Conservation (phyloP, 2,329 filamentous ascomycete species). For the Microsporum ferrugineum region DNA sequence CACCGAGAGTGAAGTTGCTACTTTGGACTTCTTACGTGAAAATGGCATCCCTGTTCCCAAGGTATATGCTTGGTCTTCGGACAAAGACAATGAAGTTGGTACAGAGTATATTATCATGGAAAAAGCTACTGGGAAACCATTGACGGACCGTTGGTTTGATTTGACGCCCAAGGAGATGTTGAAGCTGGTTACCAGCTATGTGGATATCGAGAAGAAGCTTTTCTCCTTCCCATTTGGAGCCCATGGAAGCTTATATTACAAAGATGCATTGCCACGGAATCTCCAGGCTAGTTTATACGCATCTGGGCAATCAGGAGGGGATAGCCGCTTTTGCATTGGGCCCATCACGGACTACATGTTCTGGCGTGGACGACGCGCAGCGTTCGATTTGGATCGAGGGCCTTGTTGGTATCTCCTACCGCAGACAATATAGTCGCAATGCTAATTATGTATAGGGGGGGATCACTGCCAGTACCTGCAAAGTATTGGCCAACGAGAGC, state of each 20-base stretch:
- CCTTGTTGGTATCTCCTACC: background rate
- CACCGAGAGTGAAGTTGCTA: conserved; percentile 28
- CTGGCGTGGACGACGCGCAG: conserved; percentile 10
- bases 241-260: conserved; percentile 11
- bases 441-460: conserved; percentile 5
- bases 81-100: conserved; percentile 26
- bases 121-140: conserved; percentile 21
- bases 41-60: conserved; percentile 27
- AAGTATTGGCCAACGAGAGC: conserved; percentile 7
- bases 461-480: conserved; percentile 7
- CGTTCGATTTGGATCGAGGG: conserved; percentile 6
- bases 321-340: conserved; percentile 14
- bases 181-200: conserved; percentile 14
- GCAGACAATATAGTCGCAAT: conserved; percentile 5
- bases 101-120: conserved; percentile 35
- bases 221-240: conserved; percentile 9
- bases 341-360: conserved; percentile 14
- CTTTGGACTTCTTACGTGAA: conserved; percentile 14
- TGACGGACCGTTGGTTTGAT: conserved; percentile 24
- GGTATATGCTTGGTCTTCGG: conserved; percentile 26
- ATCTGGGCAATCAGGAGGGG: conserved; percentile 9
- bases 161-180: conserved; percentile 11
- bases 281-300: conserved; percentile 15
- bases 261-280: conserved; percentile 8
- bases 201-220: conserved; percentile 12